Base-by-base conservation (phyloP, 176 grass and related monocot species). In the Tillandsia leiboldiana region DNA sequence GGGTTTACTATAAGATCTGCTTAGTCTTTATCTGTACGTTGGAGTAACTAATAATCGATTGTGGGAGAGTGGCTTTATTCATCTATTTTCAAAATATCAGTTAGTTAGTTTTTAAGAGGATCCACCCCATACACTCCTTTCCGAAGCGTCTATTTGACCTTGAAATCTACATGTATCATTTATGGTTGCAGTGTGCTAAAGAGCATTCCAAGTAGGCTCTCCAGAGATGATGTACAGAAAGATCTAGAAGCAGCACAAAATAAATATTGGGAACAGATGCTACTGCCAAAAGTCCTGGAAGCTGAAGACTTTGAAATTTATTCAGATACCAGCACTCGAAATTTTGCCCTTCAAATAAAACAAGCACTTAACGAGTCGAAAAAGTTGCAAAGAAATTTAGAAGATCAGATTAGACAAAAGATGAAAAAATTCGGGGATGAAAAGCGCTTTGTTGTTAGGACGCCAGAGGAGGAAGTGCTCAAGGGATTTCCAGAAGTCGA, bases 401-500 rank as follows among this genome's bases (percentile, higher is more conserved):
- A 77, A 69, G 11, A 65, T 77, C 65, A 77, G 20, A 49, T 77
- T 59, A 63, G 66, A 50, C 17, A 51, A 77, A 77, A 77, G n/a
- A 18, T 77, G 47, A 77, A 59, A 14, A 77, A 77, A 11, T 77
- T 69, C 50, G 75, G 75, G 27, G 71, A 66, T 68, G 70, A 80
- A 68, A 80, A 66, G 15, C 53, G 33, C 57, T 80, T 59, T 49
- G 51, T 80, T 72, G 70, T 68, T 24, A 73, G 57, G 51, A 80
- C 63, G 48, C 67, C 70, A 50, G 78, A 80, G 12, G 63, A 72
- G 58, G 78, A 80, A 29, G 70, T 80, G 27, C 20, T 80, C 0
- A 80, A 80, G 42, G 78, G 78, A 57, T 80, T 80, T 50, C 78
- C 78, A 28, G 78, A 80, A 27, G 20, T 68, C 11, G 78, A 80